Conservation (phyloP, 495 filamentous ascomycete genomes). For the Trichoderma parareesei region DNA sequence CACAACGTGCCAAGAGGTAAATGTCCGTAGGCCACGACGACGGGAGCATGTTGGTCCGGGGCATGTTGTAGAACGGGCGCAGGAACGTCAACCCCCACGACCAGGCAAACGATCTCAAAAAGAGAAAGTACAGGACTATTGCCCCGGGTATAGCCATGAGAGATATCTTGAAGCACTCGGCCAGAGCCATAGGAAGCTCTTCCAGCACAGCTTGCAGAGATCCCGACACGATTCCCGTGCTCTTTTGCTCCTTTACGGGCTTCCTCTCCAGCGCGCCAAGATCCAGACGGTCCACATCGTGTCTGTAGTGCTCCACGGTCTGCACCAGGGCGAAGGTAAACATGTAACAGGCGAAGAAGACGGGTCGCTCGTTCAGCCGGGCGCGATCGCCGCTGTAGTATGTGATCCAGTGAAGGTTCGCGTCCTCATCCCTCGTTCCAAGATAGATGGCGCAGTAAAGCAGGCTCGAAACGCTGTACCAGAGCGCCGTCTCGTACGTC, state of each 20-base stretch:
- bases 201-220: constrained; percentile 21
- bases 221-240: constrained; percentile 24
- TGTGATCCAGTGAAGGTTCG: constrained; percentile 64
- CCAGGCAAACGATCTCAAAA: constrained; percentile 60
- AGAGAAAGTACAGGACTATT: constrained; percentile 53
- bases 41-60: constrained; percentile 56
- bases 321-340: constrained; percentile 60
- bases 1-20: constrained; percentile 50
- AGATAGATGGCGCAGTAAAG: constrained; percentile 78
- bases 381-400: constrained; percentile 58
- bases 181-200: constrained; percentile 25
- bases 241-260: constrained; percentile 23
- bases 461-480: constrained; percentile 71
- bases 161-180: constrained; percentile 30
- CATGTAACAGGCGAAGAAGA: constrained; percentile 70
- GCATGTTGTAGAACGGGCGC: constrained; percentile 64
- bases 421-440: constrained; percentile 57
- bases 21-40: constrained; percentile 49
- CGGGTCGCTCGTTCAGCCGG: constrained; percentile 76
- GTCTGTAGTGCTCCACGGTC: constrained; percentile 57
- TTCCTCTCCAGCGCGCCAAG: constrained; percentile 31
- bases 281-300: constrained; percentile 59
- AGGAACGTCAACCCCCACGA: constrained; percentile 57
- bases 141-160: constrained; percentile 38
- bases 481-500: constrained; percentile 57